Evolutionary conservation across 78 protist genomes (phyloP), one percentile per base, ranked within the genome.

Genomic region (Dictyostelium capitatum): DNA sequence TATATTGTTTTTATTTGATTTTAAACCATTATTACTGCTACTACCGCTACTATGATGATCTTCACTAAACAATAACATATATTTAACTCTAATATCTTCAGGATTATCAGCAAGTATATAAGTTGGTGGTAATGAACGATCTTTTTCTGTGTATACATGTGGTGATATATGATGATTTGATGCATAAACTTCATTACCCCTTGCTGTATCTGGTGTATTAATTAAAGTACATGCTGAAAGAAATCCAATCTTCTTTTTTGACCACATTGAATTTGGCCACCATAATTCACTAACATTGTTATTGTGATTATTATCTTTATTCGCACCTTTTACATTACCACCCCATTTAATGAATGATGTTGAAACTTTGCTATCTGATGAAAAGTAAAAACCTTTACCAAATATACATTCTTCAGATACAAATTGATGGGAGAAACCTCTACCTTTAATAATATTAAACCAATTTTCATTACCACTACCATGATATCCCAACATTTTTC

Each of bases 381-480:
- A 75, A 50, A 85, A 85, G 48, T 85, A 85, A 43, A 85, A 75
- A 5, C 92, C 92, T 19, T 53, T 51, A 47, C 92, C 92, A 75
- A 85, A 85, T n/a, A 85, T 2, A 62, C 83, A 85, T 23, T 56
- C 46, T 2, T 73, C 82, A 7, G 92, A 85, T 5, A 75, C 67
- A 30, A 74, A 85, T 62, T 85, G 72, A 41, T 56, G 32, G 4
- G 83, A 79, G 51, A 85, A 85, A 28, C 92, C 92, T 20, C 82
- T 17, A 30, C 92, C 92, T 46, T 47, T 73, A 20, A 85, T 73
- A 41, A 85, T 85, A 50, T 75, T 85, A 30, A 75, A 57, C 92
- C 92, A 85, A 47, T 79, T 85, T 32, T 85, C 92, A 48, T 85
- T 85, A 28, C 62, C 41, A 48, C 83, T 75, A 25, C 92, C 92